A percentile compares a stretch with the other conserved stretches of the same genome.
These are phyloP conservation scores for Madurella mycetomatis DNA, from an alignment of 2,329 filamentous ascomycete genomes.

Conservation along the genomic window DNA sequence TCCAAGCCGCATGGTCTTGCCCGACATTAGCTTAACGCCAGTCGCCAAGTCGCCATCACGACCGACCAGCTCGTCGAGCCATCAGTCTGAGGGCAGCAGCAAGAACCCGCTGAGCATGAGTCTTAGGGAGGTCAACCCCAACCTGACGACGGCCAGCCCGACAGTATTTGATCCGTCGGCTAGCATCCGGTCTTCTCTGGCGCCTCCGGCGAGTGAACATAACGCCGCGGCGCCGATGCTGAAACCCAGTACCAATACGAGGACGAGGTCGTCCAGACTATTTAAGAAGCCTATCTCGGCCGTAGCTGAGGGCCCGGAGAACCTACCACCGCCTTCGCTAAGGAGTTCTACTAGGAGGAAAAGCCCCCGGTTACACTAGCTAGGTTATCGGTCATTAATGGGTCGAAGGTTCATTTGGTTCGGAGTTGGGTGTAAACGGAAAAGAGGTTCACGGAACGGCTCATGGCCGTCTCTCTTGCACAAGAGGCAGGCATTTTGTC, in stretches of 20 bases:
- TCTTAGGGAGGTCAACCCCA: slow-evolving; percentile 54
- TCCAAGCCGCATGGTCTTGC: slow-evolving; percentile 19
- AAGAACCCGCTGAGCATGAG: slow-evolving; percentile 37
- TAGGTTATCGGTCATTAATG: not conserved
- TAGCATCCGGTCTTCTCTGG: slow-evolving; percentile 36
- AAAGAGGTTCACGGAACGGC: not conserved
- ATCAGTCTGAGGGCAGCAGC: not conserved
- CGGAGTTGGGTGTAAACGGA: not conserved
- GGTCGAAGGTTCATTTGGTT: not conserved
- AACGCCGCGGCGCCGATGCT: slow-evolving; percentile 40
- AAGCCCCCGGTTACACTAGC: slow-evolving; percentile 45
- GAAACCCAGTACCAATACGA: slow-evolving; percentile 37
- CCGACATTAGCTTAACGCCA: slow-evolving; percentile 11
- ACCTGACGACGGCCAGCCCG: slow-evolving; percentile 34
- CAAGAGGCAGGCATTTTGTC: not conserved
- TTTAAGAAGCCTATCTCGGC: slow-evolving; percentile 30
- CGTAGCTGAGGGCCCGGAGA: slow-evolving; percentile 46
- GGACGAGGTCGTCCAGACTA: slow-evolving; percentile 31
- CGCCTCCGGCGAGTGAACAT: slow-evolving; percentile 29
- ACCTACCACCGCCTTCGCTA: slow-evolving; percentile 43
- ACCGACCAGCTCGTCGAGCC: slow-evolving; percentile 4
- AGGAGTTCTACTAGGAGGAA: slow-evolving; percentile 49
- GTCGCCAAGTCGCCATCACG: slow-evolving; percentile 6
- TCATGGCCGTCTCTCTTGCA: not conserved
- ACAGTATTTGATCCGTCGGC: slow-evolving; percentile 40